These are phyloP conservation scores for Phytophthora sp. DNA, from an alignment of 352 stramenopile species.

Conservation along the genomic window DNA sequence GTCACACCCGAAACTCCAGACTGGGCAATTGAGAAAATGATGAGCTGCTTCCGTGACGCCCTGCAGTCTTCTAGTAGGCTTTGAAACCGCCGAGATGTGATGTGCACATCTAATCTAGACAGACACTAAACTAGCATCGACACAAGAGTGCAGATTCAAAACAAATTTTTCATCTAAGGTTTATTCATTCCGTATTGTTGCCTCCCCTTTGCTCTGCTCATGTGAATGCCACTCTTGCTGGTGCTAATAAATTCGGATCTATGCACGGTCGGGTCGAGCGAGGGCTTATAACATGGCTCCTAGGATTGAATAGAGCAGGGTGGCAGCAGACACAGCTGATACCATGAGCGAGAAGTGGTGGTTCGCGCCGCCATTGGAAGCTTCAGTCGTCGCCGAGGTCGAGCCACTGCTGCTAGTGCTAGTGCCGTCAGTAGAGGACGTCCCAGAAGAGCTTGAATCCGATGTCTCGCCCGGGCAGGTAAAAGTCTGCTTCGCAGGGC, in stretches of 20 bases:
- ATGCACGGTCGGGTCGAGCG: no score
- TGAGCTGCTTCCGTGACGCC: conserved; percentile 59
- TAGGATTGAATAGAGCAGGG: conserved; percentile 14
- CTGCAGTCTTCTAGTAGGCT: conserved; percentile 44
- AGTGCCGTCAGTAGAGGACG: conserved; percentile 7
- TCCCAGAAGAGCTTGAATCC: conserved; percentile 35
- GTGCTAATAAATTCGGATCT: conserved; percentile 5
- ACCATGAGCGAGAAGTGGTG: neutral
- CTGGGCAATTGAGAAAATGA: conserved; percentile 84
- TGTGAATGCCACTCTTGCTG: no score
- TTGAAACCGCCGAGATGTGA: conserved; percentile 12
- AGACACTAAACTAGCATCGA: no score
- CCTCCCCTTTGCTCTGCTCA: no score
- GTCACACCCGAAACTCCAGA: conserved; percentile 78
- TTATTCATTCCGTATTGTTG: no score
- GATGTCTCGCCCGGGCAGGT: conserved; percentile 47
- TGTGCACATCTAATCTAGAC: no score
- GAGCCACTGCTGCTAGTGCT: conserved; percentile 1
- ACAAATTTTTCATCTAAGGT: neutral
- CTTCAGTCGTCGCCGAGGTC: conserved; percentile 1
- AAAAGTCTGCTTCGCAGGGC: conserved; percentile 31
- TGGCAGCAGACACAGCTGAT: conserved; percentile 8
- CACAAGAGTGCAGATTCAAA: conserved; percentile 2
- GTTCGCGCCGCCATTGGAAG: conserved; percentile 9
- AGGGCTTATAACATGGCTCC: conserved; percentile 5